Conservation (phyloP, 768 basidiomycete species). For the Mycena indigotica region DNA sequence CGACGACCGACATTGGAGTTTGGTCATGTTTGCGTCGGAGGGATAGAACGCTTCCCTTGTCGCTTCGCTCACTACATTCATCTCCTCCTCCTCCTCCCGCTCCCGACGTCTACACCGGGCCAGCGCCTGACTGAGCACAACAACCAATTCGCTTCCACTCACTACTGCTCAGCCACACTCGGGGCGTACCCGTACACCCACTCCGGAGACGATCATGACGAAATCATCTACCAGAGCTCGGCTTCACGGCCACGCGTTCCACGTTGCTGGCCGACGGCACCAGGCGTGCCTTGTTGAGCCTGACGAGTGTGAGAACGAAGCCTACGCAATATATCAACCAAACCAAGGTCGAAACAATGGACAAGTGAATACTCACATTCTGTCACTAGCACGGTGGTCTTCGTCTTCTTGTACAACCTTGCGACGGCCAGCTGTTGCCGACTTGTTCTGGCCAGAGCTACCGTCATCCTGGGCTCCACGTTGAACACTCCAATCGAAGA, state of each 20-base stretch:
- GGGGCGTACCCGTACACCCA: constrained; percentile 44
- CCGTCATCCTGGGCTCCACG: constrained; percentile 70
- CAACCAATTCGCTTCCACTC: constrained; percentile 46
- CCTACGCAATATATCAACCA: constrained; percentile 45
- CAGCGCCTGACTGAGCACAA: constrained; percentile 19
- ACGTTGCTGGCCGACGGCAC: constrained; percentile 49
- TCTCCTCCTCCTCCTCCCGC: constrained; percentile 14
- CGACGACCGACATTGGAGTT: constrained; percentile 4
- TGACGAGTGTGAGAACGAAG: constrained; percentile 88
- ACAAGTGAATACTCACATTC: constrained; percentile 63
- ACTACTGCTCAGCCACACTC: constrained; percentile 48
- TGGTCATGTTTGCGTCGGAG: neutral
- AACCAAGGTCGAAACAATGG: constrained; percentile 17
- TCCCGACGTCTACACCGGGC: constrained; percentile 14
- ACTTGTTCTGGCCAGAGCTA: constrained; percentile 60
- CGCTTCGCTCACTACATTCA: constrained; percentile 11
- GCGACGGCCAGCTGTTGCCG: constrained; percentile 62
- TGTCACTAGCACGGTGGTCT: constrained; percentile 77
- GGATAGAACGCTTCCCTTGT: constrained; percentile 11
- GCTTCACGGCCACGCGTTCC: constrained; percentile 48
- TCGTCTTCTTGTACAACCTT: constrained; percentile 87
- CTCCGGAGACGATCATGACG: constrained; percentile 29
- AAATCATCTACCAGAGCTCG: constrained; percentile 56
- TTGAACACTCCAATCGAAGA: constrained; percentile 98
- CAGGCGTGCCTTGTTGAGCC: constrained; percentile 64